Conservation (phyloP, 2,329 filamentous ascomycete species). For the Colletotrichum zoysiae region DNA sequence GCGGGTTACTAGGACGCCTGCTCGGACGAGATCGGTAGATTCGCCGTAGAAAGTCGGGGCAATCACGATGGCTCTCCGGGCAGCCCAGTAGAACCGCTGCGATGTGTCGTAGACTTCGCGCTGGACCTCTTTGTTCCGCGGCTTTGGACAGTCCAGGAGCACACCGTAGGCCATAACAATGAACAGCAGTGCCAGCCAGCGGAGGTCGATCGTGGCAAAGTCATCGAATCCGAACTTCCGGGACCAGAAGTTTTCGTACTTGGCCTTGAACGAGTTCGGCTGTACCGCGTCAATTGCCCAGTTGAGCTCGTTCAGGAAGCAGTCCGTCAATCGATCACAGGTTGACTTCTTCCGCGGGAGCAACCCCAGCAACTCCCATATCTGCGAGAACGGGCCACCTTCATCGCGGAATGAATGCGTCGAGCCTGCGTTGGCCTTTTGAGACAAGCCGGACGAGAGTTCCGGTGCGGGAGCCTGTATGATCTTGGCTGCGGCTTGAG, state of each 20-base stretch:
- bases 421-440: conserved; percentile 43
- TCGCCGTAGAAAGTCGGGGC: conserved; percentile 58
- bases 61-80: conserved; percentile 54
- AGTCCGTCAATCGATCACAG: conserved; percentile 51
- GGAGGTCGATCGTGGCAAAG: conserved; percentile 54
- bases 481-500: conserved; percentile 49
- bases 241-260: conserved; percentile 55
- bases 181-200: conserved; percentile 57
- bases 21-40: conserved; percentile 55
- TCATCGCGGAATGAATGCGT: conserved; percentile 39
- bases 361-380: conserved; percentile 56
- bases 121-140: conserved; percentile 50
- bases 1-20: conserved; percentile 54
- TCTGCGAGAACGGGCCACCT: conserved; percentile 49
- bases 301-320: conserved; percentile 53
- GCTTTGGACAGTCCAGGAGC: conserved; percentile 51
- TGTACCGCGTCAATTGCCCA: conserved; percentile 54
- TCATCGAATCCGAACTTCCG: conserved; percentile 56
- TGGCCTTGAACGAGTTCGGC: conserved; percentile 49
- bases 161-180: conserved; percentile 56
- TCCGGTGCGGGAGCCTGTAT: conserved; percentile 46
- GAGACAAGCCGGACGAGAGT: conserved; percentile 44
- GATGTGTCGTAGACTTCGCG: conserved; percentile 54
- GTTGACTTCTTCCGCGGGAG: conserved; percentile 53
- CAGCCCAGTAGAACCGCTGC: conserved; percentile 56